Percentiles rank a stretch among this genome's conserved stretches.
Conservation (phyloP, 108 stramenopile genomes). For the Cafeteria roenbergensis region DNA sequence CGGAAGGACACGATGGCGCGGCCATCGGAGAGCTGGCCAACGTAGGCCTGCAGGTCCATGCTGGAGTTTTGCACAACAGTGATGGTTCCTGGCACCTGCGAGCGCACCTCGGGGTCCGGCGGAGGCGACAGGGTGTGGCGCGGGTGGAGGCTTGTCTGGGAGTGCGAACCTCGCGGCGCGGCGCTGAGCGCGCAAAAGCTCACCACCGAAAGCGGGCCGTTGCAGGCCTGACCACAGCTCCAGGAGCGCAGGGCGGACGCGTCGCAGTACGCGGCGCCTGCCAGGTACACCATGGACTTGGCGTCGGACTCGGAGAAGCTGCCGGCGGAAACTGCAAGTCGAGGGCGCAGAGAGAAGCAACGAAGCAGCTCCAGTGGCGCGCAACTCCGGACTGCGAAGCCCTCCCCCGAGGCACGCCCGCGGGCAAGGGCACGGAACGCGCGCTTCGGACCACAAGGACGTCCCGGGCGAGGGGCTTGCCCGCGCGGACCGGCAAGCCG, state of each 20-base stretch:
- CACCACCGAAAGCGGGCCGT: neutral
- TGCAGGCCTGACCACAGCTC: neutral
- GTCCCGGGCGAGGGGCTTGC: too few relatives aligned
- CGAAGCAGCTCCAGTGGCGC: too few relatives aligned
- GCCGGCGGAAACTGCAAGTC: too few relatives aligned
- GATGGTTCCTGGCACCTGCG: neutral
- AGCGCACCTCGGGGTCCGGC: neutral
- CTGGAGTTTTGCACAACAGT: neutral
- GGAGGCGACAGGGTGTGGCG: neutral
- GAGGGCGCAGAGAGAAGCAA: too few relatives aligned
- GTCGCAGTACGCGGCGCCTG: neutral
- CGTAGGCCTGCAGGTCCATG: neutral
- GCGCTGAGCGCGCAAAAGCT: neutral
- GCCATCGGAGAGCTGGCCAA: neutral
- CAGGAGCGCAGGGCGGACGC: neutral
- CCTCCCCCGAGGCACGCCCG: too few relatives aligned
- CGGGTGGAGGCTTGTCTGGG: too few relatives aligned
- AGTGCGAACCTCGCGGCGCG: neutral
- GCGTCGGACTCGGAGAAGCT: neutral
- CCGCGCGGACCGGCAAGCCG: too few relatives aligned
- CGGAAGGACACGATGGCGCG: conserved; percentile 4
- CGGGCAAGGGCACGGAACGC: too few relatives aligned
- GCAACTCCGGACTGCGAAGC: too few relatives aligned
- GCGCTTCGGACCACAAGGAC: too few relatives aligned
- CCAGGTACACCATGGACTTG: neutral